Base-by-base conservation (phyloP, 176 grass and related monocot genomes). In the Lolium perenne region DNA sequence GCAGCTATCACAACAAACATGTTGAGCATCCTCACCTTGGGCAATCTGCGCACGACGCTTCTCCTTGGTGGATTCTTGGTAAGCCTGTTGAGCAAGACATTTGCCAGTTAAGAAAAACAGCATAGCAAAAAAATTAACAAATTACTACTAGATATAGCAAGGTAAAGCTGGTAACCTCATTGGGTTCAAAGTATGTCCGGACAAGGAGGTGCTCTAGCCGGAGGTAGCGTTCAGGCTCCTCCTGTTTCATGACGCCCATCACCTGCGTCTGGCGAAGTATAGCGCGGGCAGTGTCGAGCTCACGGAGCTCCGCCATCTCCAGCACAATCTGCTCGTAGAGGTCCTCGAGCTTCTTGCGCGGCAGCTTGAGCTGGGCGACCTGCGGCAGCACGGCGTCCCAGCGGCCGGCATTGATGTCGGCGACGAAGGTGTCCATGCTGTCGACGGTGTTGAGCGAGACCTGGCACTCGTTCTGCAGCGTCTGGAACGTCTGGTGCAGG, bases 191-290 rank as follows among this genome's bases (percentile, higher is more conserved):
- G 79, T 99, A 99, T 58, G 97, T 96, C 5, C 89, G 92, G 54
- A 95, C 97, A 79, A 96, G 86, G 79, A 99, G 92, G 81, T 99
- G 97, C 85, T 99, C 97, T 25, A 96, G 94, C 78, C 94, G 89
- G 40, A 99, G 86, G 84, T 99, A 99, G 51, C 94, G 93, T 79
- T 99, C 94, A 1, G 97, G 97, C 82, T 99, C 94, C 85, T 96
- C 97, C 92, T 99, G 97, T 82, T 99, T 96, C 97, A 99, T 99
- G 20, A 99, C 79, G 26, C 97, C 97, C 97, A 99, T 99, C 57
- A 94, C 97, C 76, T 96, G 97, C 23, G 97, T 99, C 84, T 99
- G 97, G 48, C 94, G 91, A 56, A 99, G 92, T 80, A 99, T 99
- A 77, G 94, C 88, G 20, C 94, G 92, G 20, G 97, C 94, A 0